Conservation (phyloP, 768 basidiomycete species). For the Tephrocybe sp. region DNA sequence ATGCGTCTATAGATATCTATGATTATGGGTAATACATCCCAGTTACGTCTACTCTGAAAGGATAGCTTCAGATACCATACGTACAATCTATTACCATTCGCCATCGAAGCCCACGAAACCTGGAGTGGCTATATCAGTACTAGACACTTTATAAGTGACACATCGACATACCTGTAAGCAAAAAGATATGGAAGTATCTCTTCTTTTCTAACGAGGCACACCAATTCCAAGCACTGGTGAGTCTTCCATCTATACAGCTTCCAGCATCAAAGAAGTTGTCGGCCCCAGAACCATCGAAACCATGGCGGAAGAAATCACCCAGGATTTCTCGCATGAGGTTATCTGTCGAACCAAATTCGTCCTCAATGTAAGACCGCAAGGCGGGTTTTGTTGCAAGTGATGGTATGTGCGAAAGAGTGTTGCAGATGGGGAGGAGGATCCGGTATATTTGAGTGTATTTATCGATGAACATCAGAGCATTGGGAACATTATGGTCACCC, state of each 20-base stretch:
- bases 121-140: constrained; percentile 22
- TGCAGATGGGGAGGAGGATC: constrained; percentile 85
- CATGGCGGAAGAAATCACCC: constrained; percentile 83
- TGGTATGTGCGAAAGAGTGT: constrained; percentile 72
- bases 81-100: constrained; percentile 57
- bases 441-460: constrained; percentile 93
- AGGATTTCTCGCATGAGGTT: constrained; percentile 69
- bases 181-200: constrained; percentile 75
- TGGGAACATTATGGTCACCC: constrained; percentile 85
- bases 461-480: constrained; percentile 87
- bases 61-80: background rate
- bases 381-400: constrained; percentile 65
- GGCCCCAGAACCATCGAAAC: constrained; percentile 88
- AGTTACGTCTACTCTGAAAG: background rate
- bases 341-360: constrained; percentile 78
- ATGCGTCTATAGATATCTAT: background rate
- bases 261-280: constrained; percentile 91
- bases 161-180: constrained; percentile 60
- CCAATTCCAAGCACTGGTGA: constrained; percentile 94
- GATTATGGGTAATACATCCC: background rate
- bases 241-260: constrained; percentile 77
- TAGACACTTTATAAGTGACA: background rate
- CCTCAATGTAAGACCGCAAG: constrained; percentile 71
- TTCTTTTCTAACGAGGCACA: constrained; percentile 85
- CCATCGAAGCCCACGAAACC: constrained; percentile 87